Conservation (phyloP, 2,329 filamentous ascomycete species). For the Dactylella cylindrospora region DNA sequence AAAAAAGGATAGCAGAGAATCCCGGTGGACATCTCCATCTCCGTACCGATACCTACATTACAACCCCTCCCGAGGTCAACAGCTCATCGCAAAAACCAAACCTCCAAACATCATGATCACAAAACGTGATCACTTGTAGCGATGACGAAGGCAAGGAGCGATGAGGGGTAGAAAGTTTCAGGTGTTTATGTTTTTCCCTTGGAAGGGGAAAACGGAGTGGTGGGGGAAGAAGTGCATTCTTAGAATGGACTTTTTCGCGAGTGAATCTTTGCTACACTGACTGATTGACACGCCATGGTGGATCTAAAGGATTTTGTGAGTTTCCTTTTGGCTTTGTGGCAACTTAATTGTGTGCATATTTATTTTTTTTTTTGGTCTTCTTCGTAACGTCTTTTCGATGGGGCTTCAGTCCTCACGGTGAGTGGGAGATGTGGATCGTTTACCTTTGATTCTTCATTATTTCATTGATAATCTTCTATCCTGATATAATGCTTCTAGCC, state of each 20-base stretch:
- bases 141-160: neutral
- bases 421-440: neutral
- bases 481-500: no score
- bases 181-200: neutral
- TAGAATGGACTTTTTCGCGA: no score
- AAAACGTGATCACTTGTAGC: conserved; percentile 16
- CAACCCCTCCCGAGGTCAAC: conserved; percentile 6
- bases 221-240: neutral
- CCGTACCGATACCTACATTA: conserved; percentile 40
- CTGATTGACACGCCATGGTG: conserved; percentile 45
- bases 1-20: neutral
- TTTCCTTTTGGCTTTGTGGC: conserved; percentile 44
- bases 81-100: neutral
- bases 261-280: conserved; percentile 43
- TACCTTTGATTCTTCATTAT: neutral
- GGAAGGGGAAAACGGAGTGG: conserved; percentile 1
- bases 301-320: conserved; percentile 22
- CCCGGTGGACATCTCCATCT: no score
- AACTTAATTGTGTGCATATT: conserved; percentile 44
- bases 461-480: no score
- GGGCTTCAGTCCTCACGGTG: no score
- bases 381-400: no score
- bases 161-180: conserved; percentile 10
- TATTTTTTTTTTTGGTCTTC: neutral
- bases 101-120: conserved; percentile 13